A percentile compares a stretch with the other conserved stretches of the same genome.
phyloP scores from a whole-genome alignment of 1,139 yeast species.

The Saccharomyces hybrid region DNA sequence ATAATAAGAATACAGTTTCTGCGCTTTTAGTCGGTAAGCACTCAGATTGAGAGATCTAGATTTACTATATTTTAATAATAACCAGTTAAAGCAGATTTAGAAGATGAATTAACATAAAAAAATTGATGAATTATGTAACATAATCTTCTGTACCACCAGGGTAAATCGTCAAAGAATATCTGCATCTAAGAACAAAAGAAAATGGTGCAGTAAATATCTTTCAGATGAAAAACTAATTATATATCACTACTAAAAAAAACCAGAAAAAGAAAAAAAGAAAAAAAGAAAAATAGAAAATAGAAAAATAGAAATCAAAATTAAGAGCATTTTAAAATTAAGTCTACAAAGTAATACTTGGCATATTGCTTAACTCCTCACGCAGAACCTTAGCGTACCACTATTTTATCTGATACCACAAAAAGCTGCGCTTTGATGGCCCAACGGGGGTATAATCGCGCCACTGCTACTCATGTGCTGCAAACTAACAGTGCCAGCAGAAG shows the following conservation, averaged over 20 bases:
- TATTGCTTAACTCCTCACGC: background rate
- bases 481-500: background rate
- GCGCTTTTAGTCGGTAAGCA: background rate
- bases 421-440: background rate
- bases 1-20: background rate
- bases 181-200: background rate
- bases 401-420: background rate
- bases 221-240: background rate
- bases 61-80: background rate
- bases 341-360: background rate
- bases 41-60: background rate
- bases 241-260: background rate
- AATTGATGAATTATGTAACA: background rate
- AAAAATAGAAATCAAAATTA: background rate
- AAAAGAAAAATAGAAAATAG: background rate
- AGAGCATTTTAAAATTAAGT: background rate
- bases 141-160: background rate
- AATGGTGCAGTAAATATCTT: background rate
- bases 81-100: background rate
- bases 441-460: background rate
- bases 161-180: background rate
- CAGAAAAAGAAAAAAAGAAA: background rate
- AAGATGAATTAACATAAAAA: background rate
- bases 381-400: background rate
- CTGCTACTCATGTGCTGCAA: background rate